Evolutionary conservation across 2,329 filamentous ascomycete genomes (phyloP).

Genomic region (Hypoxylon sp.): DNA sequence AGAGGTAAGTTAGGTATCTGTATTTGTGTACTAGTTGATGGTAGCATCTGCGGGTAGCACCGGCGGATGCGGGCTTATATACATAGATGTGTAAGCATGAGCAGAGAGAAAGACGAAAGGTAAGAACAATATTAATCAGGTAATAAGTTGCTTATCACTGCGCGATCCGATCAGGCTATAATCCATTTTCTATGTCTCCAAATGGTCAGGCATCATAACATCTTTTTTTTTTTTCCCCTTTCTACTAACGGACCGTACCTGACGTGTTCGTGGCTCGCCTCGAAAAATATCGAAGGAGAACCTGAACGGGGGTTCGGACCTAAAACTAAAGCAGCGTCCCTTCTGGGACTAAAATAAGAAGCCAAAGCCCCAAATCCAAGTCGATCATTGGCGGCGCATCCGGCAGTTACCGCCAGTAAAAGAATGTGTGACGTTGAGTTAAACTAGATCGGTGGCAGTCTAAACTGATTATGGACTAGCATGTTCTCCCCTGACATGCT

Average conservation of each 20-base stretch:
- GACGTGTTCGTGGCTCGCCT: constrained; percentile 38
- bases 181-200: constrained; percentile 20
- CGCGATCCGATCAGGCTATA: constrained; percentile 15
- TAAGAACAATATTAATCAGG: neutral
- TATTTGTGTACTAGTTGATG: neutral
- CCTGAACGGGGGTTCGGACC: constrained; percentile 24
- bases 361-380: constrained; percentile 24
- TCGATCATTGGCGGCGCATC: constrained; percentile 40
- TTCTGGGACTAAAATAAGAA: constrained; percentile 39
- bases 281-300: constrained; percentile 25
- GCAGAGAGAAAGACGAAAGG: neutral
- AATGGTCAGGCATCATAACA: constrained; percentile 28
- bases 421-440: constrained; percentile 47
- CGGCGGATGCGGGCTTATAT: constrained; percentile 3
- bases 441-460: constrained; percentile 46
- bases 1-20: neutral
- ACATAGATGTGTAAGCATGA: neutral
- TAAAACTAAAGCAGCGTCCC: constrained; percentile 44
- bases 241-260: constrained; percentile 28
- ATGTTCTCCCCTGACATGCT: constrained; percentile 34
- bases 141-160: constrained; percentile 7
- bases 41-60: constrained; percentile 6
- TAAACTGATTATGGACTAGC: constrained; percentile 30
- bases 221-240: constrained; percentile 10
- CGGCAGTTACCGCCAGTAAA: constrained; percentile 43